Evolutionary conservation across 2,329 filamentous ascomycete genomes (phyloP), one percentile per base, ranked within the genome.

Genomic region (Fusarium pseudocircinatum): DNA sequence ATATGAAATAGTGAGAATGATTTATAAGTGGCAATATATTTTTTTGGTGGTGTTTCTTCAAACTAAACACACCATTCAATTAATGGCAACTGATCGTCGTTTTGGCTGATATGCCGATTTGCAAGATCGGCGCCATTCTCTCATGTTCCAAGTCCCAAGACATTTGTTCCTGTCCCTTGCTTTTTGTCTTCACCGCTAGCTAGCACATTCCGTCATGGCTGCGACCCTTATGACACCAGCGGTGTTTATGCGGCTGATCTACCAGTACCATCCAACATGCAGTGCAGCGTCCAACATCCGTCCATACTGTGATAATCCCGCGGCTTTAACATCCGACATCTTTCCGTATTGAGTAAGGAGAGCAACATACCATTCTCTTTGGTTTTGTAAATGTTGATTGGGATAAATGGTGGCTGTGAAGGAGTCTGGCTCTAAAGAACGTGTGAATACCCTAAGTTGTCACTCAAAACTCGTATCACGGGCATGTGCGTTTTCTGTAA

Each of bases 151-250:
- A 56, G 54, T 70, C 60, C 53, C 49, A 66, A 67, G 70, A 67
- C 61, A 62, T 30, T 67, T 59, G 46, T 40, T 47, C 30, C 50
- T 56, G 61, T 60, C 65, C 64, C 64, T 64, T 58, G 32, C 53
- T 49, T 44, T 26, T 30, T 67, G 64, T 47, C 61, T 74, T 73
- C 58, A 58, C 70, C 67, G 67, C 70, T 69, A 50, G 47, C 50
- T 18, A 54, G 36, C 56, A 71, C 63, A 63, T 73, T 63, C 37
- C 67, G 70, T 67, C 66, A 67, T 73, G 54, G 67, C 50, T 74
- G 49, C 40, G 46, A 62, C 53, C 67, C 53, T 57, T 50, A 60
- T 75, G 62, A 68, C 63, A 56, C 63, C 60, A 62, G 63, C 60
- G 62, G 60, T 61, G 26, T 54, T 49, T 42, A 30, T 66, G 44